phyloP scores from a whole-genome alignment of 2,329 filamentous ascomycete genomes.

The Monosporascus sp. region DNA sequence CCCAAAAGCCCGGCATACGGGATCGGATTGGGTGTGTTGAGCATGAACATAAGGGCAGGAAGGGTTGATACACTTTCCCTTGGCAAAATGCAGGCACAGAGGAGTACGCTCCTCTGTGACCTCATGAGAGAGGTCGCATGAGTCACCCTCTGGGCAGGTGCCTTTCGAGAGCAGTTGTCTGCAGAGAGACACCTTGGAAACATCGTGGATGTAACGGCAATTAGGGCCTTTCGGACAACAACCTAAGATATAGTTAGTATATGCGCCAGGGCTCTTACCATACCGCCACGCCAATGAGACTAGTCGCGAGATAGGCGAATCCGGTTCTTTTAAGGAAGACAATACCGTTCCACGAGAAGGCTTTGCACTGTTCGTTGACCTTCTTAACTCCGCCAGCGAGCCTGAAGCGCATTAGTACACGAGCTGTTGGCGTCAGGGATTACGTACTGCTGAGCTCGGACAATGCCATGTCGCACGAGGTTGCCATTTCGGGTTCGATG shows the following conservation, averaged over 20 bases:
- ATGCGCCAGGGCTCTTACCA: conserved; percentile 32
- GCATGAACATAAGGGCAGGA: conserved; percentile 85
- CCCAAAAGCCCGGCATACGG: conserved; percentile 80
- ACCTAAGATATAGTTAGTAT: conserved; percentile 56
- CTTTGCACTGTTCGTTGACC: conserved; percentile 67
- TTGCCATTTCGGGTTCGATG: conserved; percentile 84
- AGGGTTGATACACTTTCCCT: conserved; percentile 82
- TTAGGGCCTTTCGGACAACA: conserved; percentile 74
- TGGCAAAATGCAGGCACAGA: conserved; percentile 82
- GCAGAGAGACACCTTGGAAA: conserved; percentile 83
- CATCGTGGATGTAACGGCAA: conserved; percentile 80
- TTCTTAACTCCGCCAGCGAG: conserved; percentile 56
- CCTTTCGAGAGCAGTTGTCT: conserved; percentile 79
- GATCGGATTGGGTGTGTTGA: conserved; percentile 67
- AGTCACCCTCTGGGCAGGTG: conserved; percentile 67
- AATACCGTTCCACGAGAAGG: conserved; percentile 65
- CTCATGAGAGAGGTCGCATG: conserved; percentile 89
- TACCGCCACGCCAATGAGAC: conserved; percentile 23
- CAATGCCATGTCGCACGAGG: conserved; percentile 69
- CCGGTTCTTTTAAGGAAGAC: conserved; percentile 32
- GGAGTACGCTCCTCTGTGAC: conserved; percentile 78
- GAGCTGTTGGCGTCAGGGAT: conserved; percentile 3
- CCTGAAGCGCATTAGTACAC: conserved; percentile 32
- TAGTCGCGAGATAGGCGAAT: conserved; percentile 28
- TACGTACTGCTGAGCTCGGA: conserved; percentile 71